A percentile compares a stretch with the other conserved stretches of the same genome.
Conservation (phyloP, 2,329 filamentous ascomycete species). For the Cladosporium sp. region DNA sequence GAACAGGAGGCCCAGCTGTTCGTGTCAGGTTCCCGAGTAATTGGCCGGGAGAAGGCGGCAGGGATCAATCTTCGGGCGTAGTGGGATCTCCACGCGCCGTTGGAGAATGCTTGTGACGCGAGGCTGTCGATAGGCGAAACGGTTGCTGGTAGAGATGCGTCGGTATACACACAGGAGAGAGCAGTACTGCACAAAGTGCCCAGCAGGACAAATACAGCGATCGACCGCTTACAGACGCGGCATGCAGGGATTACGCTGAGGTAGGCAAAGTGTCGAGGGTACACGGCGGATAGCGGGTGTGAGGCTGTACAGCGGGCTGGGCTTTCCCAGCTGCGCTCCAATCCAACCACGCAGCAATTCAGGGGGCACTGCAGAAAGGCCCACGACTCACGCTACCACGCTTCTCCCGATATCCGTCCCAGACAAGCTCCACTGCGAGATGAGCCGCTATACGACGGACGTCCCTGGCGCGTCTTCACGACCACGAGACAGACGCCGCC, state of each 20-base stretch:
- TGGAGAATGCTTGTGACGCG: background rate
- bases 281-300: no score
- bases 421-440: background rate
- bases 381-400: background rate
- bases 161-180: no score
- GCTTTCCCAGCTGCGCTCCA: background rate
- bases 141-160: background rate
- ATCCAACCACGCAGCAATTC: background rate
- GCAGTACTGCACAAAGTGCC: no score
- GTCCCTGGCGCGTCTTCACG: background rate
- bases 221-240: background rate
- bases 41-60: background rate
- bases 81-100: constrained; percentile 11
- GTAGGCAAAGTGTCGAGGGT: background rate
- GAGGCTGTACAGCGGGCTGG: background rate
- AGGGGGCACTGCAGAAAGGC: background rate
- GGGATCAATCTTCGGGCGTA: background rate
- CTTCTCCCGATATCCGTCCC: no score
- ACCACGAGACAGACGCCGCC: background rate
- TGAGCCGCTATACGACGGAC: background rate
- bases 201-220: no score
- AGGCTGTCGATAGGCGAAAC: background rate
- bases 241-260: background rate
- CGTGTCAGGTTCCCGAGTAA: background rate
- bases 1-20: constrained; percentile 1